Conservation (phyloP, 2,329 filamentous ascomycete genomes). For the Arthrinium puccinioides region DNA sequence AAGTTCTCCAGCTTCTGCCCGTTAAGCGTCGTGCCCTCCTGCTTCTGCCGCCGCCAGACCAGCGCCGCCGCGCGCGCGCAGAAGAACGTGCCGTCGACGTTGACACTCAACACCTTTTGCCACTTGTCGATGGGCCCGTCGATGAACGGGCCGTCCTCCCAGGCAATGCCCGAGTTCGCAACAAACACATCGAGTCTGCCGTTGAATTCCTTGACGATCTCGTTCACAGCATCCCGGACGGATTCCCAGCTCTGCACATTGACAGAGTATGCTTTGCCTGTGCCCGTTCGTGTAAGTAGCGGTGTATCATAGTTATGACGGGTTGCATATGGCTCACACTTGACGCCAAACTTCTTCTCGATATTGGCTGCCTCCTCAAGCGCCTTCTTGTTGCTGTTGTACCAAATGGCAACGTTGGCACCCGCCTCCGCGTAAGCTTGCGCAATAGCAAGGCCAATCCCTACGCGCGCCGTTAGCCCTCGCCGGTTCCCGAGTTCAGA, state of each 20-base stretch:
- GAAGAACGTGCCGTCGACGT: slow-evolving; percentile 73
- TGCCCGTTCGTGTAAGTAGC: neutral
- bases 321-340: slow-evolving; percentile 40
- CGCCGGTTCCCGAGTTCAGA: no score
- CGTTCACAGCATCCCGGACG: slow-evolving; percentile 42
- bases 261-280: slow-evolving; percentile 56
- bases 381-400: slow-evolving; percentile 62
- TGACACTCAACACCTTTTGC: slow-evolving; percentile 60
- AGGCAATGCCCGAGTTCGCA: slow-evolving; percentile 70
- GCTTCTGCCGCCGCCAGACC: slow-evolving; percentile 64
- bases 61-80: slow-evolving; percentile 63
- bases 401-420: slow-evolving; percentile 67
- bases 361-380: slow-evolving; percentile 55
- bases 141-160: slow-evolving; percentile 61
- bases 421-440: slow-evolving; percentile 62
- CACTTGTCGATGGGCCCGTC: slow-evolving; percentile 59
- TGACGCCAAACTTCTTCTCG: slow-evolving; percentile 58
- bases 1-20: slow-evolving; percentile 56
- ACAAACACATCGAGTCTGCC: slow-evolving; percentile 72
- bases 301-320: no score
- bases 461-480: no score
- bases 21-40: slow-evolving; percentile 55
- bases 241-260: slow-evolving; percentile 48
- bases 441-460: slow-evolving; percentile 60
- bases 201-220: slow-evolving; percentile 59